phyloP scores from a whole-genome alignment of 2,329 filamentous ascomycete species.

The Alternaria conjuncta region DNA sequence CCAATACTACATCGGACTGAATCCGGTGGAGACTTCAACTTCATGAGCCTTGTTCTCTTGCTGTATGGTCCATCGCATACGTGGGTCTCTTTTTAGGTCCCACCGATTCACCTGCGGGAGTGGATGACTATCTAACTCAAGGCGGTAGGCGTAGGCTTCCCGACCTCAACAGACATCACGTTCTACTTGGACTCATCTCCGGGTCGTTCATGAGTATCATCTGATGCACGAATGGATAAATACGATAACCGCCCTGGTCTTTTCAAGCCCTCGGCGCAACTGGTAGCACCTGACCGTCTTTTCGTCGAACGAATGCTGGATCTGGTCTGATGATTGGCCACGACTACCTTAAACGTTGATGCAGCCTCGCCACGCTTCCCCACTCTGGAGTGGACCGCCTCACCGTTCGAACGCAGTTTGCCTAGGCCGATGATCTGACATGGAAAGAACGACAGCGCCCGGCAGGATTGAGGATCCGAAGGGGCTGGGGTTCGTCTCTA shows the following conservation, averaged over 20 bases:
- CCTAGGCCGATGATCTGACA: conserved; percentile 5
- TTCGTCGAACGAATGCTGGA: conserved; percentile 8
- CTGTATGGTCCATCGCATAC: not conserved
- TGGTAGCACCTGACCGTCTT: conserved; percentile 35
- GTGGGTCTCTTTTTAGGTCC: conserved; percentile 1
- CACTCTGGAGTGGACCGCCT: conserved; percentile 11
- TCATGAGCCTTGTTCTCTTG: not conserved
- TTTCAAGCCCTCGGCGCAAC: conserved; percentile 23
- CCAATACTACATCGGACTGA: not conserved
- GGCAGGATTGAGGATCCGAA: not conserved
- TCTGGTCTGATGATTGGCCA: conserved; percentile 32
- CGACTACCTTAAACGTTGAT: conserved; percentile 23
- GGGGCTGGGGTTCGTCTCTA: not conserved
- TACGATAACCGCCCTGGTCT: conserved; percentile 27
- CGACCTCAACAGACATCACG: conserved; percentile 3
- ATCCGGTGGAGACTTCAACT: not conserved
- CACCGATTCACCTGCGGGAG: not conserved
- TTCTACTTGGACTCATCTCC: conserved; percentile 21
- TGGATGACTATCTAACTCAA: not conserved
- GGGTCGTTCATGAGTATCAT: conserved; percentile 30
- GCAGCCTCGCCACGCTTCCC: conserved; percentile 32
- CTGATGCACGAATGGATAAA: conserved; percentile 33
- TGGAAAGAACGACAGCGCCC: conserved; percentile 4
- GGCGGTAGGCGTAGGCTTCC: conserved; percentile 1
- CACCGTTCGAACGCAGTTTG: conserved; percentile 7